Evolutionary conservation across 495 filamentous ascomycete genomes (phyloP).

Genomic region (Xylaria telfairii): DNA sequence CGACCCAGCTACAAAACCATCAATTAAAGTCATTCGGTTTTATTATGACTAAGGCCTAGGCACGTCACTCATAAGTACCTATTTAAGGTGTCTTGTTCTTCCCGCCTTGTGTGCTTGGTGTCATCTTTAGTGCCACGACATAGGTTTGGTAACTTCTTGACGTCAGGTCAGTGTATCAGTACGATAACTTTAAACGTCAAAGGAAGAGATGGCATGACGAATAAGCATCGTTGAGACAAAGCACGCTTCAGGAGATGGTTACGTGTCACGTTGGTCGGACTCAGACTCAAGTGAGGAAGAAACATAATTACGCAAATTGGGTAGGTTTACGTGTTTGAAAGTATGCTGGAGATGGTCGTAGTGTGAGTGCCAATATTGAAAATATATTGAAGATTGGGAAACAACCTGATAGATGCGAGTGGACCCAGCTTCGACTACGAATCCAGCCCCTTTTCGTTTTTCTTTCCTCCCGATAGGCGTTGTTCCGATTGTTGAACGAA

Average conservation of each 20-base stretch:
- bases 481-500: neutral
- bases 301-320: neutral
- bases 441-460: constrained; percentile 2
- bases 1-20: neutral
- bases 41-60: neutral
- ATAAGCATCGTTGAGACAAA: neutral
- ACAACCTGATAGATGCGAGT: neutral
- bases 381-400: neutral
- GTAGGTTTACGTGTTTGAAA: neutral
- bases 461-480: neutral
- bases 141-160: neutral
- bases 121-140: neutral
- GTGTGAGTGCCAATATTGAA: constrained; percentile 20
- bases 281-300: neutral
- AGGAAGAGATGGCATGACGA: neutral
- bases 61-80: neutral
- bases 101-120: neutral
- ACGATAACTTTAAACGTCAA: neutral
- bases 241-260: constrained; percentile 5
- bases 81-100: neutral
- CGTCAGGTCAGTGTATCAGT: neutral
- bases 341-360: neutral
- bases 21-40: neutral
- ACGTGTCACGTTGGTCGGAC: constrained; percentile 7
- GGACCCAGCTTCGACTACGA: constrained; percentile 11